Conservation (phyloP, 2,329 filamentous ascomycete species). For the Hypoxylon sp. region DNA sequence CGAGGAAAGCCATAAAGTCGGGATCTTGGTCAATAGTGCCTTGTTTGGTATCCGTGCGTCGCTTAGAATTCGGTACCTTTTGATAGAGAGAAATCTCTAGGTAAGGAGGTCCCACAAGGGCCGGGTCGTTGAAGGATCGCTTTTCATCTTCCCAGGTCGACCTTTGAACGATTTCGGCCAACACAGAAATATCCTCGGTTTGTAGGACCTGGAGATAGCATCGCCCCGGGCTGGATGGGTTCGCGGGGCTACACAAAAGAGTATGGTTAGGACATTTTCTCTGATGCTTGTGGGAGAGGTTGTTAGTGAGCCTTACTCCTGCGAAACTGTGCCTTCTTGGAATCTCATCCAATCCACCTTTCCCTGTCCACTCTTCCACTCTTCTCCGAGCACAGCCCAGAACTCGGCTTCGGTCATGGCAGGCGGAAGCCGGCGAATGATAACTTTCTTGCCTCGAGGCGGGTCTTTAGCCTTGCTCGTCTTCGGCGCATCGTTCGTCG, state of each 20-base stretch:
- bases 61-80: conserved; percentile 80
- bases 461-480: conserved; percentile 63
- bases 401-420: conserved; percentile 87
- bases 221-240: conserved; percentile 82
- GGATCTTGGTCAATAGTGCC: conserved; percentile 97
- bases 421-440: conserved; percentile 86
- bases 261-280: conserved; percentile 14
- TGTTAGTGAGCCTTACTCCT: conserved; percentile 71
- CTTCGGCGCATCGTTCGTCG: conserved; percentile 56
- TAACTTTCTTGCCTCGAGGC: conserved; percentile 80
- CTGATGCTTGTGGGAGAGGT: conserved; percentile 14
- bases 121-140: conserved; percentile 77
- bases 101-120: conserved; percentile 80
- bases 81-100: conserved; percentile 88
- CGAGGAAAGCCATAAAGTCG: conserved; percentile 94
- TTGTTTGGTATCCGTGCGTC: conserved; percentile 83
- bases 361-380: conserved; percentile 84
- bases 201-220: conserved; percentile 87
- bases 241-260: conserved; percentile 72
- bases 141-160: conserved; percentile 84
- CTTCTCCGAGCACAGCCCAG: conserved; percentile 75
- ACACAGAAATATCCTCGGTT: conserved; percentile 72
- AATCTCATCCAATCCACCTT: conserved; percentile 88
- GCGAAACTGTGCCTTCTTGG: conserved; percentile 76
- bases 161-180: conserved; percentile 78